phyloP scores from a whole-genome alignment of 2,329 filamentous ascomycete genomes.

The Fonsecaea monophora region DNA sequence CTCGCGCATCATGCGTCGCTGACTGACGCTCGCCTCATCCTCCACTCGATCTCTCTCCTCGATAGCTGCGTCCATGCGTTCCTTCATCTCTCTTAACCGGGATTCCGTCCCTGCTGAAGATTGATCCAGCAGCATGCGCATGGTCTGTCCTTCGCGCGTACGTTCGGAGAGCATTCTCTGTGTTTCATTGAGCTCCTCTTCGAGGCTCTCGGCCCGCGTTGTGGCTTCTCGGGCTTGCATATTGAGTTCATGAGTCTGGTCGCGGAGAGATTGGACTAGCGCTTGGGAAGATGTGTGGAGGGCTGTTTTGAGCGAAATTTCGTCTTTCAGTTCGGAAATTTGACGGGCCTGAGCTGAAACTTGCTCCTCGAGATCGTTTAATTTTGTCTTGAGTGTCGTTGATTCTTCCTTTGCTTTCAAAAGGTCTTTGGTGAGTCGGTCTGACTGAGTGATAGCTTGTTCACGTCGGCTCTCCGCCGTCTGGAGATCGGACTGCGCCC shows the following conservation, averaged over 20 bases:
- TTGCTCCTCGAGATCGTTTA: constrained; percentile 78
- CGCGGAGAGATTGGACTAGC: constrained; percentile 88
- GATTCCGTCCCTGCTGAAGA: constrained; percentile 82
- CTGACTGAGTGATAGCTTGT: constrained; percentile 74
- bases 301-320: constrained; percentile 80
- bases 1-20: constrained; percentile 78
- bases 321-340: constrained; percentile 72
- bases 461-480: constrained; percentile 79
- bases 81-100: constrained; percentile 85
- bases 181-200: constrained; percentile 89
- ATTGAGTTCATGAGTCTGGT: constrained; percentile 85
- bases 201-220: constrained; percentile 80
- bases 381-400: constrained; percentile 58
- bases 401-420: constrained; percentile 75
- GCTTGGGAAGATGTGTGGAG: constrained; percentile 87
- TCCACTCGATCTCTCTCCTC: constrained; percentile 93
- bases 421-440: constrained; percentile 75
- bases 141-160: constrained; percentile 90
- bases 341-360: constrained; percentile 72
- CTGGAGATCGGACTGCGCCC: constrained; percentile 77
- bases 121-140: constrained; percentile 86
- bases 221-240: constrained; percentile 91
- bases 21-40: constrained; percentile 82
- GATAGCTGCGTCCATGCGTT: constrained; percentile 85
- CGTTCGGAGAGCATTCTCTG: constrained; percentile 86